Conservation (phyloP, 179 eudicot species). For the Beta lomatogona region DNA sequence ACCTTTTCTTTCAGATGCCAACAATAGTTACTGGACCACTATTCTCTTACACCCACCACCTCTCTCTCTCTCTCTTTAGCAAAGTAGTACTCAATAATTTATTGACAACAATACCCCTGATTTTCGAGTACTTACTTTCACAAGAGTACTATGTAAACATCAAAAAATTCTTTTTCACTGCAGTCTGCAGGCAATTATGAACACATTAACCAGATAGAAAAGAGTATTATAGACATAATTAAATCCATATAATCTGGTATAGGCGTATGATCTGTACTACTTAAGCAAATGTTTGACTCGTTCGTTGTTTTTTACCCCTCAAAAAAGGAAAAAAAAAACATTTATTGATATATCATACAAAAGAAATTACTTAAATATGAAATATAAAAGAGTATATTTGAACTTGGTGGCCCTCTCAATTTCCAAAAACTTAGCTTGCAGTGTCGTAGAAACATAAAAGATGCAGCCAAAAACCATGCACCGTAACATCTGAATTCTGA, state of each 20-base stretch:
- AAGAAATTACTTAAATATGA: background rate
- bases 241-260: background rate
- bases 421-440: background rate
- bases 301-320: background rate
- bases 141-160: constrained; percentile 22
- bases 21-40: constrained; percentile 39
- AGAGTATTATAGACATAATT: background rate
- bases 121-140: constrained; percentile 6
- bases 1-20: constrained; percentile 40
- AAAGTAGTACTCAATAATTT: constrained; percentile 34
- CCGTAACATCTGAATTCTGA: background rate
- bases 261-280: background rate
- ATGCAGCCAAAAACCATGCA: constrained; percentile 6
- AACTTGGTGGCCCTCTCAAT: background rate
- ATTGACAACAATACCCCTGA: constrained; percentile 41
- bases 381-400: background rate
- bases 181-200: background rate
- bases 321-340: background rate
- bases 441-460: background rate
- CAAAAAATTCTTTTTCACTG: constrained; percentile 18
- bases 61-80: constrained; percentile 14
- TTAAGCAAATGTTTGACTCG: background rate
- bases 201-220: background rate
- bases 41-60: constrained; percentile 22
- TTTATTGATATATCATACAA: background rate